Percentiles rank a stretch among this genome's conserved stretches.
phyloP scores from a whole-genome alignment of 1,284 basidiomycete genomes.

The Cryptococcus neoformans region DNA sequence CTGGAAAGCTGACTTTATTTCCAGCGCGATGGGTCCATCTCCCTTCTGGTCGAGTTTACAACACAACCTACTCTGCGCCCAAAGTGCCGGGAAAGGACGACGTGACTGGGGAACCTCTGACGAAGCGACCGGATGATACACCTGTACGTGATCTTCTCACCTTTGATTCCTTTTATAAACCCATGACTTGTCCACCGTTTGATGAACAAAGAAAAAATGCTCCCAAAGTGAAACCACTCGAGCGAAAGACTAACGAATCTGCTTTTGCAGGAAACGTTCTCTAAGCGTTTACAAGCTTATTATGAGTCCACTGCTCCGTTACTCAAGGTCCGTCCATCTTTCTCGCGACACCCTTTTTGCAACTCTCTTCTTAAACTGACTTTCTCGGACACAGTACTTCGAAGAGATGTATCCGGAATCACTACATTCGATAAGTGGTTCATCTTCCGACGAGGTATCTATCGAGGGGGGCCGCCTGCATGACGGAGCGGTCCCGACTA shows the following conservation, averaged over 20 bases:
- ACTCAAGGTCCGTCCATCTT: constrained; percentile 51
- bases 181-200: neutral
- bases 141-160: constrained; percentile 58
- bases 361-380: constrained; percentile 58
- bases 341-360: neutral
- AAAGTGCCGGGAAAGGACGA: constrained; percentile 85
- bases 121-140: constrained; percentile 87
- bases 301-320: constrained; percentile 86
- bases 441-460: constrained; percentile 82
- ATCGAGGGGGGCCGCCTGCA: constrained; percentile 10
- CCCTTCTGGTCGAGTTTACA: constrained; percentile 91
- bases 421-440: constrained; percentile 73
- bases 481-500: constrained; percentile 11
- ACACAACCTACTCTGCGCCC: constrained; percentile 85
- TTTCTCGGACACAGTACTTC: constrained; percentile 58
- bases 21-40: constrained; percentile 89
- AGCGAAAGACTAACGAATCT: neutral
- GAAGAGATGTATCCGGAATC: constrained; percentile 55
- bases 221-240: too few species aligned
- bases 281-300: constrained; percentile 74
- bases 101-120: constrained; percentile 84
- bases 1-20: neutral
- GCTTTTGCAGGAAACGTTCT: constrained; percentile 67
- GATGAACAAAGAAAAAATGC: too few species aligned
- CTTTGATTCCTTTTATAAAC: neutral